These are phyloP conservation scores for Daldinia loculata DNA, from an alignment of 495 filamentous ascomycete species.

Conservation along the genomic window DNA sequence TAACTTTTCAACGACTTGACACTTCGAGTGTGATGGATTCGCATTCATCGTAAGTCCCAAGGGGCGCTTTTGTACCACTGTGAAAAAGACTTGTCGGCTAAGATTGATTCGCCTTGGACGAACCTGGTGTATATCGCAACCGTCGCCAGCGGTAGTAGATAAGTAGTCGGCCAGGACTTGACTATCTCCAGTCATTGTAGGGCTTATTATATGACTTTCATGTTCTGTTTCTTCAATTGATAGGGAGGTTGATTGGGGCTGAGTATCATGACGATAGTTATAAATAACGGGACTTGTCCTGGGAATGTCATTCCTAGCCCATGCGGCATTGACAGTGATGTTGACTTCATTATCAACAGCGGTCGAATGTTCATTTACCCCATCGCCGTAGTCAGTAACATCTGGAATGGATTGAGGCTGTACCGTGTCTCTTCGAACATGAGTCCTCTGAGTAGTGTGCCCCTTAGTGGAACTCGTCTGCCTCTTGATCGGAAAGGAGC, in stretches of 20 bases:
- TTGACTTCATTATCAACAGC: not conserved
- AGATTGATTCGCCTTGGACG: not conserved
- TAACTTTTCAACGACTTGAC: not conserved
- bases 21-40: not conserved
- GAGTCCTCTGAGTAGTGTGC: not conserved
- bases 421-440: not conserved
- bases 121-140: not conserved
- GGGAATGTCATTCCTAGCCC: not conserved
- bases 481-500: not conserved
- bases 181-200: not conserved
- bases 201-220: not conserved
- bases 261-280: not conserved
- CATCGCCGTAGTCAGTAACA: not conserved
- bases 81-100: not conserved
- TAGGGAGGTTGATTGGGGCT: not conserved
- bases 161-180: not conserved
- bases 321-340: not conserved
- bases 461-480: not conserved
- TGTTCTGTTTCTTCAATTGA: not conserved
- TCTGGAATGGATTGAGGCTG: not conserved
- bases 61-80: not conserved
- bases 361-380: not conserved
- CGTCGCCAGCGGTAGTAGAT: not conserved
- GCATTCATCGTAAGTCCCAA: not conserved
- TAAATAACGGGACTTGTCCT: not conserved